A percentile compares a stretch with the other conserved stretches of the same genome.
Conservation (phyloP, 2,329 filamentous ascomycete genomes). For the Fusarium sp. region DNA sequence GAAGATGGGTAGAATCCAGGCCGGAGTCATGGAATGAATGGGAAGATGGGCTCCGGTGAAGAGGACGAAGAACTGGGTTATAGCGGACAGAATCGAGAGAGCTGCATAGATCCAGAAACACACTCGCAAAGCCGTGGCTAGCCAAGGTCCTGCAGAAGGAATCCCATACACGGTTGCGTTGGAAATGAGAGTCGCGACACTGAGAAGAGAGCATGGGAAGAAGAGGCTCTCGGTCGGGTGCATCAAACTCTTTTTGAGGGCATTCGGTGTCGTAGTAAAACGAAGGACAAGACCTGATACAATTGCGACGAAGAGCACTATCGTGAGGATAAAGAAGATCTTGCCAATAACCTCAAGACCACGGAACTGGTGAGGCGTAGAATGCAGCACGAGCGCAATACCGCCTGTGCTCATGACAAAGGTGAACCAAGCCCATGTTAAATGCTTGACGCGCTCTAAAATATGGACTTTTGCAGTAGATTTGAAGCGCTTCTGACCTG, state of each 20-base stretch:
- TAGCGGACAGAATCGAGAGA: conserved; percentile 43
- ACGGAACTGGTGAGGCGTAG: conserved; percentile 60
- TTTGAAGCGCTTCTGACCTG: conserved; percentile 40
- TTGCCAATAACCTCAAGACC: conserved; percentile 64
- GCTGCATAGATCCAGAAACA: conserved; percentile 69
- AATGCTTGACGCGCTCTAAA: conserved; percentile 44
- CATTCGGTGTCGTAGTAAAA: conserved; percentile 71
- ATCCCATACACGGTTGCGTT: conserved; percentile 75
- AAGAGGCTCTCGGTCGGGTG: conserved; percentile 73
- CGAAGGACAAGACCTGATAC: conserved; percentile 68
- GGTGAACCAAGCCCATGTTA: conserved; percentile 54
- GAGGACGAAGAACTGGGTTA: conserved; percentile 49
- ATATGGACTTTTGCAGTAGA: conserved; percentile 35
- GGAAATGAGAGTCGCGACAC: conserved; percentile 74
- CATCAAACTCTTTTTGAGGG: conserved; percentile 62
- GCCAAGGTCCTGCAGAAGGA: conserved; percentile 64
- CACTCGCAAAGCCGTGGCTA: conserved; percentile 61
- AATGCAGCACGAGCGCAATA: conserved; percentile 50
- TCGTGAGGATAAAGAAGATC: conserved; percentile 64
- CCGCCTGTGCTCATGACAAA: conserved; percentile 55
- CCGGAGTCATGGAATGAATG: conserved; percentile 49
- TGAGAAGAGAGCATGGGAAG: conserved; percentile 73
- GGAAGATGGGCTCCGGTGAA: conserved; percentile 50
- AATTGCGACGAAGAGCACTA: conserved; percentile 65
- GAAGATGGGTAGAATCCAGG: conserved; percentile 52